A percentile compares a stretch with the other conserved stretches of the same genome.
Conservation (phyloP, 2,329 filamentous ascomycete genomes). For the Aspergillus floridensis region DNA sequence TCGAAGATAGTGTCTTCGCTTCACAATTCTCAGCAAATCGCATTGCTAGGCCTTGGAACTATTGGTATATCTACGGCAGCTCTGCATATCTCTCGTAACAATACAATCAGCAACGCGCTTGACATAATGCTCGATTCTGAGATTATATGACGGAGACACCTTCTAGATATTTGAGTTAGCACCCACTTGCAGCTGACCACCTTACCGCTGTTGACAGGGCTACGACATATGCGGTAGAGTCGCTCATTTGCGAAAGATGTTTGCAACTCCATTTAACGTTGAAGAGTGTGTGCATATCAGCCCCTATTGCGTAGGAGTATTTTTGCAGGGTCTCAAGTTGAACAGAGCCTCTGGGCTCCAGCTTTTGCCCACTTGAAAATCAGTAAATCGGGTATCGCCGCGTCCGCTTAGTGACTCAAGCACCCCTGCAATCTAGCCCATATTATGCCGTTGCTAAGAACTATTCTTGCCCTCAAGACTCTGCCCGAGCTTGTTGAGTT, state of each 20-base stretch:
- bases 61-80: conserved; percentile 59
- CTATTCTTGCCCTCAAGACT: conserved; percentile 53
- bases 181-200: background rate
- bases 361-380: conserved; percentile 54
- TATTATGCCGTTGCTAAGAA: conserved; percentile 60
- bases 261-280: conserved; percentile 17
- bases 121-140: conserved; percentile 52
- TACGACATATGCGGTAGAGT: conserved; percentile 5
- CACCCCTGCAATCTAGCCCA: conserved; percentile 64
- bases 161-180: conserved; percentile 15
- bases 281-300: conserved; percentile 25
- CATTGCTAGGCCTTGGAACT: conserved; percentile 43
- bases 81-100: conserved; percentile 23
- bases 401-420: conserved; percentile 47
- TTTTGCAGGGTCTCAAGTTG: conserved; percentile 57
- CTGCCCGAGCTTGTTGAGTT: conserved; percentile 27
- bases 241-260: conserved; percentile 16
- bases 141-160: conserved; percentile 41
- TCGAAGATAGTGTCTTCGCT: conserved; percentile 9
- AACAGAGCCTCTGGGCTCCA: conserved; percentile 51
- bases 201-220: background rate
- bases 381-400: conserved; percentile 57
- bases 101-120: conserved; percentile 44
- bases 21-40: conserved; percentile 24
- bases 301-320: conserved; percentile 59